These are phyloP conservation scores for Plasmodium cynomolgi DNA, from an alignment of 169 alveolate species.

Conservation along the genomic window DNA sequence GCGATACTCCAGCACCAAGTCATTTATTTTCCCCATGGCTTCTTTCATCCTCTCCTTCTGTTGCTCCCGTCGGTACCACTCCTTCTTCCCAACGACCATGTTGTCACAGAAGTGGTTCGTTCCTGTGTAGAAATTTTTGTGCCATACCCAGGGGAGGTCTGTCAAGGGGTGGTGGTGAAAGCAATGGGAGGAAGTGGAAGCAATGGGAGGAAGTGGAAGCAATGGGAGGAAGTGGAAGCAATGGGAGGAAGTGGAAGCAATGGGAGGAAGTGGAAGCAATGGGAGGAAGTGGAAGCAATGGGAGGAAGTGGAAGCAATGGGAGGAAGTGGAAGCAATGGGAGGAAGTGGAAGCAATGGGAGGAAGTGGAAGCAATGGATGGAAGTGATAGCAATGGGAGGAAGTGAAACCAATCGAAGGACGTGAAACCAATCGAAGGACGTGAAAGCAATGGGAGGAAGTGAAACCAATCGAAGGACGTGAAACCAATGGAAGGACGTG, in stretches of 20 bases:
- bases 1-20: constrained; percentile 66
- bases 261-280: too few species aligned
- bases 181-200: not conserved
- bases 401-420: too few species aligned
- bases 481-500: too few species aligned
- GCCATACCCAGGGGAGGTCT: constrained; percentile 93
- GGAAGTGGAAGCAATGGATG: too few species aligned
- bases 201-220: not conserved
- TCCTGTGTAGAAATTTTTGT: constrained; percentile 83
- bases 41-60: constrained; percentile 68
- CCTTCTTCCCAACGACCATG: constrained; percentile 86
- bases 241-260: not conserved
- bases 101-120: constrained; percentile 87
- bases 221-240: not conserved
- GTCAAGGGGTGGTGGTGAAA: not conserved
- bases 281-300: too few species aligned
- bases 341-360: too few species aligned
- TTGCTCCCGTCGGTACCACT: constrained; percentile 87
- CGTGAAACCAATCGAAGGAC: too few species aligned
- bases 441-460: too few species aligned
- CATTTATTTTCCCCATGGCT: constrained; percentile 43
- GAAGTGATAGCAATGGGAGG: too few species aligned
- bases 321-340: too few species aligned
- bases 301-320: too few species aligned
- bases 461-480: too few species aligned